A percentile compares a stretch with the other conserved stretches of the same genome.
These are phyloP conservation scores for Podospora tetraspora DNA, from an alignment of 495 filamentous ascomycete species.

Conservation along the genomic window DNA sequence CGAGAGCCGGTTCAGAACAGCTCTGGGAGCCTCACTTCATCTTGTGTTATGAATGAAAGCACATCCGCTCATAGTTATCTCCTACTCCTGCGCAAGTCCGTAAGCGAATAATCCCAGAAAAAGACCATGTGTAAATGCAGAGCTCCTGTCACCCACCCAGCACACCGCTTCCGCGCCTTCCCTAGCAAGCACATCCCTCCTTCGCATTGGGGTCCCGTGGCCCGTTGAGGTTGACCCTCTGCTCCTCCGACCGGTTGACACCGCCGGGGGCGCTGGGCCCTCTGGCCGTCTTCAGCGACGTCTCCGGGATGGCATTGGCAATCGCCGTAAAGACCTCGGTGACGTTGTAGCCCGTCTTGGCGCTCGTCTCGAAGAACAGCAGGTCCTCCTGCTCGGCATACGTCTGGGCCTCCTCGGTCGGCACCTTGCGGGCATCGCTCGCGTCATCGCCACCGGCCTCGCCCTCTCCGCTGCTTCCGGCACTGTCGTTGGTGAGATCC, in stretches of 20 bases:
- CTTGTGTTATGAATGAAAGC: background rate
- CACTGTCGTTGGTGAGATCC: constrained; percentile 66
- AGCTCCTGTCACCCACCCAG: constrained; percentile 1
- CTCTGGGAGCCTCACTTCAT: background rate
- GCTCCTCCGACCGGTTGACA: constrained; percentile 51
- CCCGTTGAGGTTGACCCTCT: constrained; percentile 65
- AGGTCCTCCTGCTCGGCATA: constrained; percentile 94
- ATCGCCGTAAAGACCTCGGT: constrained; percentile 97
- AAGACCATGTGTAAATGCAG: constrained; percentile 16
- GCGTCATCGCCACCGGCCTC: constrained; percentile 52
- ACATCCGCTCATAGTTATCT: constrained; percentile 4
- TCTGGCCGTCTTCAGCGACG: constrained; percentile 81
- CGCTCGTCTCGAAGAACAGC: constrained; percentile 95
- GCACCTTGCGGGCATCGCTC: constrained; percentile 80
- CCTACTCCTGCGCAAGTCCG: constrained; percentile 9
- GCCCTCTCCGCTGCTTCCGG: constrained; percentile 35
- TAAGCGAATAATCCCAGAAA: constrained; percentile 19
- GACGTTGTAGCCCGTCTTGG: constrained; percentile 92
- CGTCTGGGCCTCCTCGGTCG: constrained; percentile 77
- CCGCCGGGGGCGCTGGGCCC: constrained; percentile 58
- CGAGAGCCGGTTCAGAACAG: background rate
- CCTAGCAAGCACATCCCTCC: constrained; percentile 87
- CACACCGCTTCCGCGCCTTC: constrained; percentile 29
- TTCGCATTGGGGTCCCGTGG: constrained; percentile 61
- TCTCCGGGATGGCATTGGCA: constrained; percentile 94